Conservation (phyloP, 352 stramenopile genomes). For the Blastocystis hominis region DNA sequence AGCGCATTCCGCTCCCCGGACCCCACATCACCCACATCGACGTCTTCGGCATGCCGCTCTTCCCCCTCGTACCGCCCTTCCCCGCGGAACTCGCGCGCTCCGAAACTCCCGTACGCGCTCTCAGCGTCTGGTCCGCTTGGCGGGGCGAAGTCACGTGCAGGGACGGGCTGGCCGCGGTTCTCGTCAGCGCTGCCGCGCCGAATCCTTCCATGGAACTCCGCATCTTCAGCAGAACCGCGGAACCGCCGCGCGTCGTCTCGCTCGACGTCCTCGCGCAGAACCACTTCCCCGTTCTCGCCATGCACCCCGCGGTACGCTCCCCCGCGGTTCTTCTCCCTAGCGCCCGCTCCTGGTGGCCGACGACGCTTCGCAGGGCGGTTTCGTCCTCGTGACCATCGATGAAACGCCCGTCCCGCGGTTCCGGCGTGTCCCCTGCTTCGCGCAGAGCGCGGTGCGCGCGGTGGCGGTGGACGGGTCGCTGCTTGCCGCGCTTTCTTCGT, state of each 20-base stretch:
- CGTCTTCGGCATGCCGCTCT: background rate
- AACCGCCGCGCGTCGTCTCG: background rate
- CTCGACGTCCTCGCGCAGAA: background rate
- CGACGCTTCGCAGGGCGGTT: background rate
- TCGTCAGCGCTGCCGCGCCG: background rate
- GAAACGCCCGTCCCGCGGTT: background rate
- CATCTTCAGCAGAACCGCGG: background rate
- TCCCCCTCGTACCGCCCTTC: background rate
- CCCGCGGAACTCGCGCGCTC: background rate
- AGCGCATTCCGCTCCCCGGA: background rate
- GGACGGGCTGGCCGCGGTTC: background rate
- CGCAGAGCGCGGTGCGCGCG: background rate
- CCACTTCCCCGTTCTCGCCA: background rate
- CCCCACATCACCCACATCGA: background rate
- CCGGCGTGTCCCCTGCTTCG: background rate
- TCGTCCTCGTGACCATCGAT: background rate
- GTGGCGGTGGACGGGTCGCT: background rate
- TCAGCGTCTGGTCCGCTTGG: background rate
- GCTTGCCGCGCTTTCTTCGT: background rate
- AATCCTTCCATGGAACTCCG: background rate
- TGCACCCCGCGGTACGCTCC: background rate
- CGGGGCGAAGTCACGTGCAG: background rate
- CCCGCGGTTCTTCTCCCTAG: background rate
- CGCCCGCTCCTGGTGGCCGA: background rate
- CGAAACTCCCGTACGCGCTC: background rate